phyloP scores from a whole-genome alignment of 495 filamentous ascomycete genomes.

The Neurospora sp. region DNA sequence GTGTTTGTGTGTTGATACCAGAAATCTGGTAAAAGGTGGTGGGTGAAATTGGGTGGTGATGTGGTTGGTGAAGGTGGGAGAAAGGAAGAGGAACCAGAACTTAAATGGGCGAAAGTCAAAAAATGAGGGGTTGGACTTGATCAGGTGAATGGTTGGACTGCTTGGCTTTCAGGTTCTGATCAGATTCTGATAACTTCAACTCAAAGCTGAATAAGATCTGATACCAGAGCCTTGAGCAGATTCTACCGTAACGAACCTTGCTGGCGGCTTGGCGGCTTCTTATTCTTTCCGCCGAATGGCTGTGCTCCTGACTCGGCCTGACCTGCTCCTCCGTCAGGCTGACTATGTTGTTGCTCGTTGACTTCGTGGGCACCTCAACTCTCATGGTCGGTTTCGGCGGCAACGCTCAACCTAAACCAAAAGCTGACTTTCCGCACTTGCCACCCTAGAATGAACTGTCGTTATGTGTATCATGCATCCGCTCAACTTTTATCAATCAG shows the following conservation, averaged over 20 bases:
- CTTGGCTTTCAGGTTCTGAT: neutral
- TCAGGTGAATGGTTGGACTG: neutral
- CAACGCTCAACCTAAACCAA: no score
- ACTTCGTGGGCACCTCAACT: no score
- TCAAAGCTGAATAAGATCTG: neutral
- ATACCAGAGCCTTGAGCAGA: neutral
- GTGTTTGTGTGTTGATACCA: neutral
- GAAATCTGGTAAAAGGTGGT: neutral
- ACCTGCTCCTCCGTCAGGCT: neutral
- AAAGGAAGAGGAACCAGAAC: neutral
- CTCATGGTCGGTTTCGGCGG: no score
- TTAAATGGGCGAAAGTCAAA: neutral
- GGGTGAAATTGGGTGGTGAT: neutral
- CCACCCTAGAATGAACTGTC: no score
- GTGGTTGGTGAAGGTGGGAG: neutral
- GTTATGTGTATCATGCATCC: no score
- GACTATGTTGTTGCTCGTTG: no score
- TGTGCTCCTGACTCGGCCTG: neutral
- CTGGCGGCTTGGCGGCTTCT: neutral
- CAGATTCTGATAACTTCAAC: neutral
- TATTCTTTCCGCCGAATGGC: neutral
- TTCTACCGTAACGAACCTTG: neutral
- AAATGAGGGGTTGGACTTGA: neutral
- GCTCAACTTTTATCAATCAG: no score
- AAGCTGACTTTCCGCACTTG: no score